Percentiles rank a stretch among this genome's conserved stretches.
These are phyloP conservation scores for Extremus antarcticus DNA, from an alignment of 495 filamentous ascomycete species.

Conservation along the genomic window DNA sequence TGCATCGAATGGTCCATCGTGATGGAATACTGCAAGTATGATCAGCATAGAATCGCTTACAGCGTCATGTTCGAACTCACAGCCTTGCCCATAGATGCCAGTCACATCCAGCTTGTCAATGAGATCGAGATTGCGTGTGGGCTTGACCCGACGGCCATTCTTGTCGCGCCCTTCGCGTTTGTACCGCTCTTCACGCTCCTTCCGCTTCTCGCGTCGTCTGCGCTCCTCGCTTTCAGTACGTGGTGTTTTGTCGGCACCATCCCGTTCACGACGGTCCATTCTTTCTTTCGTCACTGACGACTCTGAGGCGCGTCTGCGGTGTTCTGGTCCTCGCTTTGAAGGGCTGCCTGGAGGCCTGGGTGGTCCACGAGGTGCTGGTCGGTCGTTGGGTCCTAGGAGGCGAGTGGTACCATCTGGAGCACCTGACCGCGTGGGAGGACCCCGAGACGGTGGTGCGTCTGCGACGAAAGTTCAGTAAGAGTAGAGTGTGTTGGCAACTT, in stretches of 20 bases:
- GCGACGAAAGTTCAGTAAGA: neutral
- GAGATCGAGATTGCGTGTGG: constrained; percentile 63
- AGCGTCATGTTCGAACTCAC: constrained; percentile 43
- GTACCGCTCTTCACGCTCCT: constrained; percentile 53
- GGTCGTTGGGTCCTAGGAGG: constrained; percentile 28
- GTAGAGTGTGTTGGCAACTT: neutral
- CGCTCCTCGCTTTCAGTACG: constrained; percentile 37
- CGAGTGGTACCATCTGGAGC: constrained; percentile 19
- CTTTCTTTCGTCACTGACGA: constrained; percentile 62
- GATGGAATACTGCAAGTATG: constrained; percentile 69
- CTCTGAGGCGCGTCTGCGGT: constrained; percentile 70
- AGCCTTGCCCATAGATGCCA: constrained; percentile 87
- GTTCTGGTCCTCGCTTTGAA: constrained; percentile 24
- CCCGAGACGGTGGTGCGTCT: neutral
- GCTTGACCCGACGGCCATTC: constrained; percentile 37
- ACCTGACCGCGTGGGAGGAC: constrained; percentile 10
- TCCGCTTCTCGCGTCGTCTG: constrained; percentile 58
- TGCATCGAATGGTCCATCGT: constrained; percentile 96
- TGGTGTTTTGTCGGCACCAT: constrained; percentile 7
- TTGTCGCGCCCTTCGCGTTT: constrained; percentile 41
- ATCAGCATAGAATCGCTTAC: neutral
- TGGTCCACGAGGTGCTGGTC: constrained; percentile 30
- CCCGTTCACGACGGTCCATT: constrained; percentile 27
- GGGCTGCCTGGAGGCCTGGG: constrained; percentile 40
- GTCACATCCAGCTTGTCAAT: constrained; percentile 98